These are phyloP conservation scores for Paramecium biaurelia DNA, from an alignment of 73 alveolate species.

Conservation along the genomic window DNA sequence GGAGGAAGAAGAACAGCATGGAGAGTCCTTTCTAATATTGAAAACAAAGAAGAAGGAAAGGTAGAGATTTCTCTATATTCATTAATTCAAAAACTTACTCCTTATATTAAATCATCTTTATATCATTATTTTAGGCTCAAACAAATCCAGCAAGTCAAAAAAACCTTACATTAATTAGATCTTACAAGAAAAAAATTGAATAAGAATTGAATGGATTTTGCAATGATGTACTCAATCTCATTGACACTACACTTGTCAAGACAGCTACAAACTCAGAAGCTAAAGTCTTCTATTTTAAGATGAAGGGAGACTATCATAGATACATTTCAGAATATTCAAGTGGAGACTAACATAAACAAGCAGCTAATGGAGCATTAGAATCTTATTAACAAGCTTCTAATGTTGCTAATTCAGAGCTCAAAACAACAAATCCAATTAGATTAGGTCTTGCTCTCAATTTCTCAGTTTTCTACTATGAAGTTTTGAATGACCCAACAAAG, in stretches of 20 bases:
- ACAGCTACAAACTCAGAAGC: constrained; percentile 82
- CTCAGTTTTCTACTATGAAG: constrained; percentile 93
- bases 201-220: constrained; percentile 85
- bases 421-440: constrained; percentile 88
- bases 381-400: constrained; percentile 84
- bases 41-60: constrained; percentile 75
- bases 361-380: constrained; percentile 82
- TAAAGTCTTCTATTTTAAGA: constrained; percentile 89
- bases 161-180: constrained; percentile 69
- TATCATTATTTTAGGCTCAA: constrained; percentile 1
- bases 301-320: constrained; percentile 97
- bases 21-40: constrained; percentile 79
- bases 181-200: constrained; percentile 83
- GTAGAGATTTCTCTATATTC: not conserved
- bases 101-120: not conserved
- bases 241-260: constrained; percentile 72
- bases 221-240: constrained; percentile 77
- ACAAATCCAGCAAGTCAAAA: constrained; percentile 44
- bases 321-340: constrained; percentile 90
- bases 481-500: constrained; percentile 74
- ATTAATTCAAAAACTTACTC: not conserved
- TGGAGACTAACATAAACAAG: constrained; percentile 82
- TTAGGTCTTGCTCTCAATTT: constrained; percentile 90
- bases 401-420: constrained; percentile 77
- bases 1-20: constrained; percentile 82